Base-by-base conservation (phyloP, 2,329 filamentous ascomycete species). In the Metarhizium rileyi region DNA sequence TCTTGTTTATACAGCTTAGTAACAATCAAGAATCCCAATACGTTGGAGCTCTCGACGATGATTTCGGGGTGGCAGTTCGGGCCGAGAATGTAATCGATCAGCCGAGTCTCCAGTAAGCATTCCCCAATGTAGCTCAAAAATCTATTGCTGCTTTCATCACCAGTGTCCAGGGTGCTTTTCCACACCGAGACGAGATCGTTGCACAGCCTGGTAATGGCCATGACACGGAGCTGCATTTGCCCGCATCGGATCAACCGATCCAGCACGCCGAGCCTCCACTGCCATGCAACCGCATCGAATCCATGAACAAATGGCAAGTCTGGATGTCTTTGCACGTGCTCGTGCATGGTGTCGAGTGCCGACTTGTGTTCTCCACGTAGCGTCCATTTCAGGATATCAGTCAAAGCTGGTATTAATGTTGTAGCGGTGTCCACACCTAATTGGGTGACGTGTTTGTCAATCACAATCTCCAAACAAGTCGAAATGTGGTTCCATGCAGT, bases 51-150 rank as follows among this genome's bases (percentile, higher is more conserved):
- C 56, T 90, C 82, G 33, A 78, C 75, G 20, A 94, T 93, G 48
- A 97, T 81, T 61, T 95, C 90, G 1, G 90, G 89, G 61, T 97
- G 93, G 28, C 91, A 96, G 50, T 90, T 90, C 14, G 91, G 83
- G 2, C 91, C 88, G 47, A 96, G 78, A 43, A 98, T 82, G 65
- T 96, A 97, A 52, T 90, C 81, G 23, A 95, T 79, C 25, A 97
- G 72, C 48, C 83, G 81, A 36, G 85, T 84, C 6, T 75, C 69
- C 16, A 84, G 73, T 30, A 97, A 71, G 55, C 87, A 84, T 23
- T 78, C 72, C 5, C 87, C 81, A 48, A 94, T 70, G 57, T 85
- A 84, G 12, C 77, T 73, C 55, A 91, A 71, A 45, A 87, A 72
- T 1, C 76, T 59, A 3, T 58, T 61, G 54, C 48, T 63, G 52